These are phyloP conservation scores for Acanthamoeba sp. DNA, from an alignment of 208 protist species.

Conservation along the genomic window DNA sequence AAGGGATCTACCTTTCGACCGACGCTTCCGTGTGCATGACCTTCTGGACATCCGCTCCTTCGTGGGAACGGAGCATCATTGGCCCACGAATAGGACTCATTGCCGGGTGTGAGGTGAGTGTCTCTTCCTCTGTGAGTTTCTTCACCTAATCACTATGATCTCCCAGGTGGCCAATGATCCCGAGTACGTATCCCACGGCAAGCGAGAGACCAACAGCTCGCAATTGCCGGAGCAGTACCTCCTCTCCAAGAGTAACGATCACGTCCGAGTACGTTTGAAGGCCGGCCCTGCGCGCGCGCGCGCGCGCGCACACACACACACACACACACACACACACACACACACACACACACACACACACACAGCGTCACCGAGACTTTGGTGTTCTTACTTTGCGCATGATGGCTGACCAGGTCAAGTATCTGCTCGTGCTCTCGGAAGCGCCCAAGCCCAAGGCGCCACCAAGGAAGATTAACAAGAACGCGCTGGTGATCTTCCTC, in stretches of 20 bases:
- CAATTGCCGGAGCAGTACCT: constrained; percentile 31
- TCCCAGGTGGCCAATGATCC: constrained; percentile 52
- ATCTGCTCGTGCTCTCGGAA: constrained; percentile 21
- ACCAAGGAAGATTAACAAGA: not conserved
- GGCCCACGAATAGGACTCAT: constrained; percentile 6
- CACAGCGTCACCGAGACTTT: too few species aligned
- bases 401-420: constrained; percentile 19
- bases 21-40: constrained; percentile 52
- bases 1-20: constrained; percentile 66
- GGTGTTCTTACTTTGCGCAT: not conserved
- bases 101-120: constrained; percentile 42
- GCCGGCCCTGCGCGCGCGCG: not conserved
- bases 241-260: not conserved
- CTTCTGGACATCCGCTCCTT: constrained; percentile 16
- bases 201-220: not conserved
- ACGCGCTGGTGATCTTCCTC: constrained; percentile 8
- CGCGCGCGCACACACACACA: too few species aligned
- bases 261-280: constrained; percentile 27
- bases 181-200: constrained; percentile 53
- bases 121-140: not conserved
- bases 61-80: not conserved
- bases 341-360: too few species aligned
- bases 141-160: not conserved
- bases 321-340: too few species aligned
- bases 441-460: not conserved